These are phyloP conservation scores for Xylariaceae sp. DNA, from an alignment of 2,329 filamentous ascomycete genomes.

Conservation along the genomic window DNA sequence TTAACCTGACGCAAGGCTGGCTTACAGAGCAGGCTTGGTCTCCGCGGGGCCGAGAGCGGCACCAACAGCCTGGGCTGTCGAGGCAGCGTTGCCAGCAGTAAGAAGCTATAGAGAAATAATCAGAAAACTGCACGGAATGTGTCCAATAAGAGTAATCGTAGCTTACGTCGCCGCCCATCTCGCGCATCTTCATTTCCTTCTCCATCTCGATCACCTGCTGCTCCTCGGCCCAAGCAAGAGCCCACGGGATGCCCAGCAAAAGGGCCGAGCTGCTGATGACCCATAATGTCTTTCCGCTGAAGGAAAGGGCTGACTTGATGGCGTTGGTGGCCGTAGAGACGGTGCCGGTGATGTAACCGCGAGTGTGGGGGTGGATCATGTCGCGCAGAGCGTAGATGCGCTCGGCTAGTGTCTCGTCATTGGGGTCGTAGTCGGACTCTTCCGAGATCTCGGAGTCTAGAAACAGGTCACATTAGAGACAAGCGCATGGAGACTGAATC, in stretches of 20 bases:
- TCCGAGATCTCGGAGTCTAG: constrained; percentile 79
- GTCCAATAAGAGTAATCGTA: not conserved
- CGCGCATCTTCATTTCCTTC: constrained; percentile 92
- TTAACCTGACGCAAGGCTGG: not conserved
- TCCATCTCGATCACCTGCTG: constrained; percentile 97
- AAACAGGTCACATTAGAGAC: constrained; percentile 6
- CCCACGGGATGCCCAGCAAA: constrained; percentile 87
- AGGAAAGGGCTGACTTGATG: constrained; percentile 56
- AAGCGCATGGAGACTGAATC: not conserved
- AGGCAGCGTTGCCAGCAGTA: constrained; percentile 40
- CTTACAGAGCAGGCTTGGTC: constrained; percentile 48
- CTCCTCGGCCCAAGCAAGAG: constrained; percentile 88
- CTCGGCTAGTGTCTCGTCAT: constrained; percentile 57
- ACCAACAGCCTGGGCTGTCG: constrained; percentile 46
- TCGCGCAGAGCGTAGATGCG: constrained; percentile 68
- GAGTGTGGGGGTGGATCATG: constrained; percentile 68
- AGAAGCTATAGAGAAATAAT: constrained; percentile 36
- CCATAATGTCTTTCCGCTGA: constrained; percentile 85
- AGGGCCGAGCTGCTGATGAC: constrained; percentile 84
- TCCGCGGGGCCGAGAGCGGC: constrained; percentile 45
- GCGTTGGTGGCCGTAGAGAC: constrained; percentile 51
- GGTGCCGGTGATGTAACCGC: constrained; percentile 60
- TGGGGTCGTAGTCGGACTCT: constrained; percentile 64
- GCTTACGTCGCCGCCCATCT: constrained; percentile 68
- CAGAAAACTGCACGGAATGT: constrained; percentile 1